Conservation (phyloP, 2,329 filamentous ascomycete species). For the Alternaria sp. region DNA sequence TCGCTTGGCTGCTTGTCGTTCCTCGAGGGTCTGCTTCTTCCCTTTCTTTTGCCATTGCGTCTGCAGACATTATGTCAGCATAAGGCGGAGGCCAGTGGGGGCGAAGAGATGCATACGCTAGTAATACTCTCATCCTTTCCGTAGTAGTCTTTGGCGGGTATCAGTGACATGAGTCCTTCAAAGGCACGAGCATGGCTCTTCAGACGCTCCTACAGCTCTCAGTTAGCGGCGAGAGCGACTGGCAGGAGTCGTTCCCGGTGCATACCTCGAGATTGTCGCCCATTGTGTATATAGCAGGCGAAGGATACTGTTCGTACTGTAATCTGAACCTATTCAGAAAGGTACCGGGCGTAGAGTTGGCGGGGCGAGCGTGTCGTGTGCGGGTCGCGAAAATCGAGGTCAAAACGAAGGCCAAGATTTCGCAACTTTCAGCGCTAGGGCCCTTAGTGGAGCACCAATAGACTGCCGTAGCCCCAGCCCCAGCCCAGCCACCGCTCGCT, state of each 20-base stretch:
- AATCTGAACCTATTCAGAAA: not conserved
- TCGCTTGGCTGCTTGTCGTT: constrained; percentile 69
- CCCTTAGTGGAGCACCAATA: constrained; percentile 23
- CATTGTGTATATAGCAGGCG: constrained; percentile 33
- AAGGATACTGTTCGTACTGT: not conserved
- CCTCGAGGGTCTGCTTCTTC: constrained; percentile 94
- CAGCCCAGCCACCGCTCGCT: constrained; percentile 2
- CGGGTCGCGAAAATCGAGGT: constrained; percentile 35
- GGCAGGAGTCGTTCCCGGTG: constrained; percentile 32
- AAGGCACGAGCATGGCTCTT: constrained; percentile 75
- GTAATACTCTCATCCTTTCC: constrained; percentile 72
- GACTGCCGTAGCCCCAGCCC: constrained; percentile 11
- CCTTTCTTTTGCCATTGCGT: constrained; percentile 89
- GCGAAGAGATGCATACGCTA: constrained; percentile 67
- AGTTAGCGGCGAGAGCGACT: constrained; percentile 40
- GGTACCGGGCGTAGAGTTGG: constrained; percentile 19
- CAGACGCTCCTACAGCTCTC: constrained; percentile 59
- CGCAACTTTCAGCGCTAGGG: constrained; percentile 33
- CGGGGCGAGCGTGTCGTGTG: constrained; percentile 41
- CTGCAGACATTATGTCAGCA: constrained; percentile 56
- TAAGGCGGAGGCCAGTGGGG: constrained; percentile 12
- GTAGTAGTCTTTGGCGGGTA: constrained; percentile 90
- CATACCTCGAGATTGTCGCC: constrained; percentile 56
- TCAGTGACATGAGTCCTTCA: constrained; percentile 84
- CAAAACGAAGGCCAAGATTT: constrained; percentile 34